Evolutionary conservation across 2,329 filamentous ascomycete genomes (phyloP).

Genomic region (Tolypocladium album): DNA sequence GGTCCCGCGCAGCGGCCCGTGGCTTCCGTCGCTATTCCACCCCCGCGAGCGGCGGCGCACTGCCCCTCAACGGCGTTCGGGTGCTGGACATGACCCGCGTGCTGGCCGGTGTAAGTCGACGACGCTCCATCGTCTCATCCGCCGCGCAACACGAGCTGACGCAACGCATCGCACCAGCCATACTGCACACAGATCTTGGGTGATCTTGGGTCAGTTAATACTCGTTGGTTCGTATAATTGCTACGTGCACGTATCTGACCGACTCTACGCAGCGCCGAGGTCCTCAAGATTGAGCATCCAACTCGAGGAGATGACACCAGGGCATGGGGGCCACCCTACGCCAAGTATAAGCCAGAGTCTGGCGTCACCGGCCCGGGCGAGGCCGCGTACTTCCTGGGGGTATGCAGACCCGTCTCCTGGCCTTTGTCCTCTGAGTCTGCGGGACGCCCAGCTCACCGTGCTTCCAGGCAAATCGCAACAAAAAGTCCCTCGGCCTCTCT

Average conservation of each 20-base stretch:
- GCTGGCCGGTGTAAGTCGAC: slow-evolving; percentile 67
- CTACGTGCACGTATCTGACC: not conserved
- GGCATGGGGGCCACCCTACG: slow-evolving; percentile 94
- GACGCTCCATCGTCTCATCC: not conserved
- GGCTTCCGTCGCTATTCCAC: slow-evolving; percentile 1
- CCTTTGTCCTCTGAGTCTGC: not conserved
- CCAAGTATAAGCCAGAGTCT: slow-evolving; percentile 56
- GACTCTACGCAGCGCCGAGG: slow-evolving; percentile 57
- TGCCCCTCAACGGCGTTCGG: slow-evolving; percentile 73
- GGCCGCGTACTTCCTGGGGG: slow-evolving; percentile 87
- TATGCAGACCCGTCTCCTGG: slow-evolving; percentile 27
- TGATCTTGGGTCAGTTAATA: slow-evolving; percentile 68
- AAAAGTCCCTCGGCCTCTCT: slow-evolving; percentile 84
- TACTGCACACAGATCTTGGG: slow-evolving; percentile 96
- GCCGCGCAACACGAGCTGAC: not conserved
- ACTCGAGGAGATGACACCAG: slow-evolving; percentile 84
- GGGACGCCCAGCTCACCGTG: not conserved
- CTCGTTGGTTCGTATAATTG: not conserved
- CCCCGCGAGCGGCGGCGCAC: slow-evolving; percentile 18
- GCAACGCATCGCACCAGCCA: slow-evolving; percentile 48
- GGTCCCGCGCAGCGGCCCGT: not conserved
- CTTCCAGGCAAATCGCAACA: slow-evolving; percentile 82
- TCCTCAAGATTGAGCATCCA: slow-evolving; percentile 96
- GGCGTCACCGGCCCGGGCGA: slow-evolving; percentile 64
- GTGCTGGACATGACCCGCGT: slow-evolving; percentile 97